These are phyloP conservation scores for Diaporthe sp. DNA, from an alignment of 2,329 filamentous ascomycete genomes.

Conservation along the genomic window DNA sequence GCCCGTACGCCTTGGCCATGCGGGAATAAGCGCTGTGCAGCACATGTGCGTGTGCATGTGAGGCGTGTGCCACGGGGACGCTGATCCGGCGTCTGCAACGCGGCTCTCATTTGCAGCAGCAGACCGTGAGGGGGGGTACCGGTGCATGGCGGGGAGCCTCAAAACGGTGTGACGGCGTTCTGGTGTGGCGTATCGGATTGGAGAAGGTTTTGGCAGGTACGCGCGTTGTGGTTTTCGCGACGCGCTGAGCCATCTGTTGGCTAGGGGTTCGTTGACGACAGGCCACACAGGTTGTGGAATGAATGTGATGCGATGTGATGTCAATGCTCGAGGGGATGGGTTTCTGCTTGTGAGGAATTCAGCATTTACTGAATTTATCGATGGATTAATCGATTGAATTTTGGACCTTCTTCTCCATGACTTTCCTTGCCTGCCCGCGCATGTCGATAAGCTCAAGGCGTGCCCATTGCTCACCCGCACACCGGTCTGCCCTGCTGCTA, in stretches of 20 bases:
- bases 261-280: not conserved
- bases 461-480: not conserved
- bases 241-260: not conserved
- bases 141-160: not conserved
- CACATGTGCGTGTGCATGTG: not conserved
- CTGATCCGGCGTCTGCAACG: constrained; percentile 34
- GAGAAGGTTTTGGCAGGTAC: constrained; percentile 1
- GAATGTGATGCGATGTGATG: constrained; percentile 14
- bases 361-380: constrained; percentile 18
- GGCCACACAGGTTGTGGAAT: not conserved
- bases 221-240: constrained; percentile 7
- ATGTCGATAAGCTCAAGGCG: constrained; percentile 32
- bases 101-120: constrained; percentile 36
- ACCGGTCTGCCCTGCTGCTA: constrained; percentile 22
- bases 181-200: constrained; percentile 6
- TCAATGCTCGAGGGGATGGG: not conserved
- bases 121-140: not conserved
- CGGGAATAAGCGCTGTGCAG: constrained; percentile 24
- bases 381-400: not conserved
- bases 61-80: not conserved
- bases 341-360: not conserved
- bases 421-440: not conserved
- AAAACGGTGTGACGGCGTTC: constrained; percentile 16
- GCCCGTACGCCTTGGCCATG: not conserved
- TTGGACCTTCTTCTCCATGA: not conserved